phyloP scores from a whole-genome alignment of 768 basidiomycete genomes.

The Dioszegia hungarica region DNA sequence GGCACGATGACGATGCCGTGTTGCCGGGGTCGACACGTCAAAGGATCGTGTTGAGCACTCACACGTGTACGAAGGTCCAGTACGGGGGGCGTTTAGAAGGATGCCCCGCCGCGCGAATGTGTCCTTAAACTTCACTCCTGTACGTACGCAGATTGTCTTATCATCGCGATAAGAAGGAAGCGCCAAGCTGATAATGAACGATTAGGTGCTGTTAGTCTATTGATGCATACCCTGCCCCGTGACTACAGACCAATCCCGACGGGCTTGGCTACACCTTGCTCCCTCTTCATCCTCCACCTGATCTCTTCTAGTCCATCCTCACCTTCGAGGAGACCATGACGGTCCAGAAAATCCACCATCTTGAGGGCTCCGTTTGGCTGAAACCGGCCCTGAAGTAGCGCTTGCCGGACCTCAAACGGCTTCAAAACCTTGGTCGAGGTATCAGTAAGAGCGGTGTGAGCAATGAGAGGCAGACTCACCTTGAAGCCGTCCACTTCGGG shows the following conservation, averaged over 20 bases:
- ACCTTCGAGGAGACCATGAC: conserved; percentile 56
- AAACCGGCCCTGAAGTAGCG: conserved; percentile 67
- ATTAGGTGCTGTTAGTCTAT: no score
- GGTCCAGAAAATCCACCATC: conserved; percentile 77
- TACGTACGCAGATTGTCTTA: no score
- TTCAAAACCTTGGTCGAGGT: conserved; percentile 57
- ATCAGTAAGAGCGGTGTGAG: neutral
- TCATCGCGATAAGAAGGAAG: no score
- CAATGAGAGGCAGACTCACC: neutral
- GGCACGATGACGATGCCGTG: no score
- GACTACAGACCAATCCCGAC: neutral
- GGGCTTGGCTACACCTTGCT: neutral
- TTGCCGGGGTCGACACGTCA: no score
- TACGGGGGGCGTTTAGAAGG: no score
- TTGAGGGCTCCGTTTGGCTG: conserved; percentile 86
- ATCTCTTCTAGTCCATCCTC: neutral
- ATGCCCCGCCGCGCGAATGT: no score
- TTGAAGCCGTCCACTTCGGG: neutral
- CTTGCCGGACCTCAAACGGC: conserved; percentile 58
- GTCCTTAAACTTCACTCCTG: no score
- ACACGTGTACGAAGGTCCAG: no score
- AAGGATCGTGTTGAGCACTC: no score
- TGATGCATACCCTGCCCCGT: no score
- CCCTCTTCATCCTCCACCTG: neutral
- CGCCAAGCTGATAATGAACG: no score